Evolutionary conservation across 2,329 filamentous ascomycete species (phyloP).

Genomic region (Xylaria digitata): DNA sequence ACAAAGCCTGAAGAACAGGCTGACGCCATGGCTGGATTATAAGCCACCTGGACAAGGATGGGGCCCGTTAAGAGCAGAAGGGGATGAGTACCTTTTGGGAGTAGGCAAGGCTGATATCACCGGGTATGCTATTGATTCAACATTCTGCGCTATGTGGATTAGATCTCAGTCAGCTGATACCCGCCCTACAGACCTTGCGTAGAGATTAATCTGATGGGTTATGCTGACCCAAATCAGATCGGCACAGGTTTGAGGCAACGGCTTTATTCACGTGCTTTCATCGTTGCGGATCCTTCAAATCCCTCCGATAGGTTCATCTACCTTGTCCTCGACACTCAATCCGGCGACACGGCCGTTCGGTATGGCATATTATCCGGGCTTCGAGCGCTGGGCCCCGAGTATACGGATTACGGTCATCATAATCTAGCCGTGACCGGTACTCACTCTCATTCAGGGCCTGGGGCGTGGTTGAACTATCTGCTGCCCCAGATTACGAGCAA

Average conservation of each 20-base stretch:
- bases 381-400: slow-evolving; percentile 74
- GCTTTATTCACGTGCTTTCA: slow-evolving; percentile 89
- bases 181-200: slow-evolving; percentile 73
- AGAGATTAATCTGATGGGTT: slow-evolving; percentile 91
- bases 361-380: slow-evolving; percentile 87
- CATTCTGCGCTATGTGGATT: neutral
- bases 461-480: slow-evolving; percentile 94
- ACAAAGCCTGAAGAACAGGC: slow-evolving; percentile 16
- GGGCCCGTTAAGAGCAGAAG: slow-evolving; percentile 23
- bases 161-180: slow-evolving; percentile 9
- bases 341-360: slow-evolving; percentile 88
- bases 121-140: slow-evolving; percentile 45
- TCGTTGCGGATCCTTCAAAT: slow-evolving; percentile 75
- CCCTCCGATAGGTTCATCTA: slow-evolving; percentile 83
- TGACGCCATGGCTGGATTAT: slow-evolving; percentile 20
- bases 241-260: slow-evolving; percentile 88
- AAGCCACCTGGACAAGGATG: slow-evolving; percentile 7
- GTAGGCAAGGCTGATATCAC: slow-evolving; percentile 70
- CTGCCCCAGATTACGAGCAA: slow-evolving; percentile 89
- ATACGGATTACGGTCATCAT: slow-evolving; percentile 77
- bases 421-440: slow-evolving; percentile 93
- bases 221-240: slow-evolving; percentile 84
- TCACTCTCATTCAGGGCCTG: slow-evolving; percentile 91
- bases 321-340: slow-evolving; percentile 85
- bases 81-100: slow-evolving; percentile 62